Evolutionary conservation across 2,329 filamentous ascomycete species (phyloP), one percentile per base, ranked within the genome.

Genomic region (Mycosphaerelloides madeirae): DNA sequence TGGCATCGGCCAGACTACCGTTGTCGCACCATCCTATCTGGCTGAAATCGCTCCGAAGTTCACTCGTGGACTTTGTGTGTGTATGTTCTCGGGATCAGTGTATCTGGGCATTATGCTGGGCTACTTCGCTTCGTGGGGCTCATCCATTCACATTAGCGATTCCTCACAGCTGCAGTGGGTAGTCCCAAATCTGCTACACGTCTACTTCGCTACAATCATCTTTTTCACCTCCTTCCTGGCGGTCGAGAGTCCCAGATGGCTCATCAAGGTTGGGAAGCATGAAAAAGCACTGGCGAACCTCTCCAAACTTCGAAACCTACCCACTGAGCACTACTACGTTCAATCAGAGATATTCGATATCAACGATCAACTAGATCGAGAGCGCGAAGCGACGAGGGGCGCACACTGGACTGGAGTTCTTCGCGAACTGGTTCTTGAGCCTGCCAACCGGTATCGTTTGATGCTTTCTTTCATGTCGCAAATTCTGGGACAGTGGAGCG

Each of bases 121-220:
- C 7, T 91, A 89, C 68, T 90, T 88, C 57, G 79, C 83, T 47
- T 85, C 65, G 3, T 77, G 68, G 66, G 73, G 74, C 12, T 72
- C 69, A n/a, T 68, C 72, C 19, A 62, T 78, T 18, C 70, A 79
- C 56, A 72, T 76, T 52, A 70, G 71, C 14, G 60, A 69, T 33
- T 62, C 46, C 3, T 52, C 53, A 11, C 43, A 59, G 18, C 64
- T 45, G 69, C 70, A n/a, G 58, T 74, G 77, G 77, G 74, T 84
- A 33, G 77, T 87, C 0, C 85, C 86, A 0, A 87, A 84, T 32
- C 81, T 80, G 54, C 71, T 90, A 45, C 85, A 91, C 61, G 72
- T 91, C 63, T 88, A 88, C 59, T 88, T 90, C 58, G 81, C 85
- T 2, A 78, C 78, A 3, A 66, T 90, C 48, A 87, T 89, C 60